Evolutionary conservation across 345 rosid species (phyloP).

Genomic region (Syzygium oleosum): DNA sequence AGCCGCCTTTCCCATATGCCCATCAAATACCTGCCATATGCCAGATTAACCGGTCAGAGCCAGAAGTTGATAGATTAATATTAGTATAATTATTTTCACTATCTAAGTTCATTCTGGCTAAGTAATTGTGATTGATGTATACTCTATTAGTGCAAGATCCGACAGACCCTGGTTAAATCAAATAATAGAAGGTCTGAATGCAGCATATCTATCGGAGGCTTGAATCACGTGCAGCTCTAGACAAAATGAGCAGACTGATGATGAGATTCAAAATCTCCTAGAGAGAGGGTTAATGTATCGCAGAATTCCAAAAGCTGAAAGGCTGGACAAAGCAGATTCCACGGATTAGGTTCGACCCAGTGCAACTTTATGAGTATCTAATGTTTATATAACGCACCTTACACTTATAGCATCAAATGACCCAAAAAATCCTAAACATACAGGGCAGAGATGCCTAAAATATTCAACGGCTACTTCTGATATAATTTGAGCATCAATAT

Average conservation of each 20-base stretch:
- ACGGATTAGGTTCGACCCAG: background rate
- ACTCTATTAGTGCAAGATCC: background rate
- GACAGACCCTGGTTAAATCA: background rate
- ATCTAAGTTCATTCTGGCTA: background rate
- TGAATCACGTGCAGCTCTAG: background rate
- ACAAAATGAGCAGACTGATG: background rate
- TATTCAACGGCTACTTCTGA: background rate
- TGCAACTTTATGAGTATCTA: background rate
- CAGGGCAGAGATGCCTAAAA: background rate
- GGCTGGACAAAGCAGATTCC: background rate
- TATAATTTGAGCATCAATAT: background rate
- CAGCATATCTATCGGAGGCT: background rate
- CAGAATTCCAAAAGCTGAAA: background rate
- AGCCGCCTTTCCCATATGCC: slow-evolving; percentile 80
- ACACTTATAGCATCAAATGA: background rate
- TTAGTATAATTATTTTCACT: background rate
- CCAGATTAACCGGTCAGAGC: background rate
- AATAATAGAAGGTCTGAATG: background rate
- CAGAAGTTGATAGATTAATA: background rate
- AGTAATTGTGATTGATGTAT: background rate
- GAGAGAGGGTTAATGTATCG: background rate
- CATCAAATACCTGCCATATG: slow-evolving; percentile 62
- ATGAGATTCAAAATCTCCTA: background rate
- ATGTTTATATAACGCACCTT: background rate
- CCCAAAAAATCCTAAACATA: background rate